These are phyloP conservation scores for Nicotiana sylvestris DNA, from an alignment of 257 asterid species.

Conservation along the genomic window DNA sequence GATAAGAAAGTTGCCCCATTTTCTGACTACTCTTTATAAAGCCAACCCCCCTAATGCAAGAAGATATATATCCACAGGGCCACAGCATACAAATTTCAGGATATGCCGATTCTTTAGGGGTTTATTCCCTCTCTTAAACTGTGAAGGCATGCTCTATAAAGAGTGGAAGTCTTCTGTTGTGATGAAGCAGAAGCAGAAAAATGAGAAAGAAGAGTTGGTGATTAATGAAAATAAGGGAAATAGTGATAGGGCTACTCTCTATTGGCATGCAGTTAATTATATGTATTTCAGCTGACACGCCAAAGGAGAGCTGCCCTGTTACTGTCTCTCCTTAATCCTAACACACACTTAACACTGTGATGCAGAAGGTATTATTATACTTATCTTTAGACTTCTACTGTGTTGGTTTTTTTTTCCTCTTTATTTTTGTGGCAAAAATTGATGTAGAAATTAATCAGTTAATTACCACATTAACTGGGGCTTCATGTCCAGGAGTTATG, in stretches of 20 bases:
- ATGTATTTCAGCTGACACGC: constrained; percentile 26
- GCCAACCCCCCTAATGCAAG: not conserved
- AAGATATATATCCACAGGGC: not conserved
- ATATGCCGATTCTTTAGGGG: constrained; percentile 35
- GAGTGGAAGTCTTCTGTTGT: not conserved
- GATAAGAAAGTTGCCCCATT: constrained; percentile 21
- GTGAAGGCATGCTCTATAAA: constrained; percentile 1
- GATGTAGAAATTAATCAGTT: not conserved
- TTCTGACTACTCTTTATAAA: not conserved
- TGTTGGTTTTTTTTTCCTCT: not conserved
- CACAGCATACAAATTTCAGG: constrained; percentile 17
- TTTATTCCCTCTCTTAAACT: constrained; percentile 25
- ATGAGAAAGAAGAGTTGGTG: not conserved
- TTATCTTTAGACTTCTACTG: not conserved
- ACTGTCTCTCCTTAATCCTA: constrained; percentile 34
- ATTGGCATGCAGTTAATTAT: constrained; percentile 36
- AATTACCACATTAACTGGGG: not conserved
- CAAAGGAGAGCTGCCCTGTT: constrained; percentile 75
- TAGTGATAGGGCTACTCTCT: constrained; percentile 44
- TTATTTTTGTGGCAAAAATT: not conserved
- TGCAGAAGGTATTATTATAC: not conserved
- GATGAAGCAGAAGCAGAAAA: not conserved
- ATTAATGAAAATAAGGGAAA: constrained; percentile 26
- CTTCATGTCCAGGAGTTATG: no score
- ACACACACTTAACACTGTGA: not conserved